These are phyloP conservation scores for Neoboletus subvelutipes DNA, from an alignment of 768 basidiomycete genomes.

Conservation along the genomic window DNA sequence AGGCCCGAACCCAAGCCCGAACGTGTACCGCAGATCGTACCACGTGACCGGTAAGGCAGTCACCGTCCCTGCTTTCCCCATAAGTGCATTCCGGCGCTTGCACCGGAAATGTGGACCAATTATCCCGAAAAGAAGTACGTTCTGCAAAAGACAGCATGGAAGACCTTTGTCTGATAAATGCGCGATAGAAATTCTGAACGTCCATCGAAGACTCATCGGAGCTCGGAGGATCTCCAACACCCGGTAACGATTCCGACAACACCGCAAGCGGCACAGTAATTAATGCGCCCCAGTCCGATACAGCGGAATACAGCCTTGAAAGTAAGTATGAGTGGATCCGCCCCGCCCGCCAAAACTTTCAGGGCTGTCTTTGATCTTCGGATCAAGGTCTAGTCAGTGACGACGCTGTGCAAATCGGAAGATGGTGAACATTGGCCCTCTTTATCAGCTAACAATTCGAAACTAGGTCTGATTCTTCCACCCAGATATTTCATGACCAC, in stretches of 20 bases:
- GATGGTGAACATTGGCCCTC: background rate
- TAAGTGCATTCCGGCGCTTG: background rate
- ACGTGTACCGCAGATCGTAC: background rate
- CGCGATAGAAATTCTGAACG: conserved; percentile 12
- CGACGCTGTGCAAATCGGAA: conserved; percentile 5
- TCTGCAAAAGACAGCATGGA: conserved; percentile 14
- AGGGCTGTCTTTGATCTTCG: conserved; percentile 15
- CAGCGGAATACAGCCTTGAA: conserved; percentile 12
- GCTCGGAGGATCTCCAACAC: conserved; percentile 18
- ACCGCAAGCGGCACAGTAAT: conserved; percentile 9
- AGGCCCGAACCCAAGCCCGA: too few species aligned
- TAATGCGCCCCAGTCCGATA: conserved; percentile 4
- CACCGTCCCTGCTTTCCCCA: background rate
- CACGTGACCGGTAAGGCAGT: background rate
- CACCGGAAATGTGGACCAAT: background rate
- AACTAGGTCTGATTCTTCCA: background rate
- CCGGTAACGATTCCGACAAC: conserved; percentile 18
- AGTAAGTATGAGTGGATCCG: conserved; percentile 12
- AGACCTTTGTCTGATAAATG: conserved; percentile 20
- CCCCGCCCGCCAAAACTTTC: conserved; percentile 1
- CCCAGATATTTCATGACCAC: background rate
- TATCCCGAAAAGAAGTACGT: conserved; percentile 9
- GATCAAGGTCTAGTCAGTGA: conserved; percentile 9
- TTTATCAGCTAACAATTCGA: background rate
- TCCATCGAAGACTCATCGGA: conserved; percentile 17